These are phyloP conservation scores for Trichosporon sp. DNA, from an alignment of 1,284 basidiomycete species.

Conservation along the genomic window DNA sequence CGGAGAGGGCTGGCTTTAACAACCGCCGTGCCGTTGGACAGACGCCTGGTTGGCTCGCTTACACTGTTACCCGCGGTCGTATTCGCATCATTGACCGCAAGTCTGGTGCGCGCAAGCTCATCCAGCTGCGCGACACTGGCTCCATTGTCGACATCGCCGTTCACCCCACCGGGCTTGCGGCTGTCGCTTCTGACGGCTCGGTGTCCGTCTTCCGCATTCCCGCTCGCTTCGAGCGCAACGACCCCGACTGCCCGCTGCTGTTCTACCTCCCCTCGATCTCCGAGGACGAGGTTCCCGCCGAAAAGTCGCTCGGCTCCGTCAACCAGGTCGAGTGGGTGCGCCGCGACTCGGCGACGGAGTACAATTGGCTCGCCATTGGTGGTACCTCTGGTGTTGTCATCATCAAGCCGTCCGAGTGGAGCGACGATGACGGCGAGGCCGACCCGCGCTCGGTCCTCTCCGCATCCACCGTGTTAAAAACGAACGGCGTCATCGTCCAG, in stretches of 20 bases:
- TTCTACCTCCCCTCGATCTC: conserved; percentile 30
- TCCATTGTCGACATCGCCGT: conserved; percentile 45
- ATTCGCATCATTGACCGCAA: conserved; percentile 45
- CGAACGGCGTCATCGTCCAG: conserved; percentile 40
- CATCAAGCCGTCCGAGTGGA: conserved; percentile 33
- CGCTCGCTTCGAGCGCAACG: conserved; percentile 38
- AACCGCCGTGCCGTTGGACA: conserved; percentile 42
- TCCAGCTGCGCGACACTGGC: conserved; percentile 38
- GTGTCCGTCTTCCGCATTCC: conserved; percentile 45
- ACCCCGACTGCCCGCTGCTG: conserved; percentile 36
- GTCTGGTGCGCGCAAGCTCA: conserved; percentile 42
- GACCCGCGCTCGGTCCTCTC: conserved; percentile 29
- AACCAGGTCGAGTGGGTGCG: conserved; percentile 46
- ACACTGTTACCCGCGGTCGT: conserved; percentile 44
- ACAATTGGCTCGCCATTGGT: conserved; percentile 42
- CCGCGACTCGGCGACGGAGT: conserved; percentile 28
- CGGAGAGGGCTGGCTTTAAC: conserved; percentile 34
- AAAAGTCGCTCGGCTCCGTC: conserved; percentile 33
- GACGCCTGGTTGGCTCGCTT: conserved; percentile 47
- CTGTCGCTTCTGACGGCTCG: conserved; percentile 38
- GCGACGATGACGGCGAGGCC: conserved; percentile 20
- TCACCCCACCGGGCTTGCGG: conserved; percentile 37
- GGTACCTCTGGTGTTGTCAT: conserved; percentile 45
- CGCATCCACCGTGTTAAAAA: conserved; percentile 39
- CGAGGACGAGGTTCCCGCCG: conserved; percentile 20